These are phyloP conservation scores for Saprolegnia diclina DNA, from an alignment of 352 stramenopile species.

Conservation along the genomic window DNA sequence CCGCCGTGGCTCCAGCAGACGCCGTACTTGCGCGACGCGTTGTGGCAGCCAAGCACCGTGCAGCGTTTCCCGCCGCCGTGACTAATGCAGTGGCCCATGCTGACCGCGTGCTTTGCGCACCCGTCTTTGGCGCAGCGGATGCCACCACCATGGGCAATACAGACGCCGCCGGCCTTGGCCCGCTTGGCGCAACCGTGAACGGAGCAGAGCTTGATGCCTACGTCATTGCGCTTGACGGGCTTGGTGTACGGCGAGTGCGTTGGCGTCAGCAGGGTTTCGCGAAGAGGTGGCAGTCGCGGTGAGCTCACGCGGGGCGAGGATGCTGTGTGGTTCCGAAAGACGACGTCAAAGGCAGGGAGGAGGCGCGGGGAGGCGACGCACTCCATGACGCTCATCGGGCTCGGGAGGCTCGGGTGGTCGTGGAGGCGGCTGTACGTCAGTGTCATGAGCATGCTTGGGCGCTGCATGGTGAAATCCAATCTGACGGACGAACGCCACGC, in stretches of 20 bases:
- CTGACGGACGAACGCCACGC: too few relatives aligned
- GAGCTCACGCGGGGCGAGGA: too few relatives aligned
- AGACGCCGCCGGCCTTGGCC: slow-evolving; percentile 73
- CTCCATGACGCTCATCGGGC: background rate
- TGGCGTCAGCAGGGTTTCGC: too few relatives aligned
- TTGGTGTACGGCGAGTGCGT: background rate
- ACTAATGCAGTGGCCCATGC: slow-evolving; percentile 76
- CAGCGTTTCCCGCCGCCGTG: slow-evolving; percentile 78
- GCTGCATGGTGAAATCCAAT: background rate
- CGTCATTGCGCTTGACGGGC: background rate
- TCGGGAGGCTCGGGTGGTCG: background rate
- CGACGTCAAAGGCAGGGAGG: background rate
- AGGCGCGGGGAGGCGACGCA: background rate
- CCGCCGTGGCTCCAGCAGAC: slow-evolving; percentile 78
- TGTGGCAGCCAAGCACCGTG: slow-evolving; percentile 63
- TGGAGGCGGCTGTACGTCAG: background rate
- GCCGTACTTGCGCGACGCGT: slow-evolving; percentile 73
- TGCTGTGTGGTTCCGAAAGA: background rate
- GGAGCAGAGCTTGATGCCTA: slow-evolving; percentile 63
- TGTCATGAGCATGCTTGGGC: background rate
- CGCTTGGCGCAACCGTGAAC: slow-evolving; percentile 69
- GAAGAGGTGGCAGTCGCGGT: too few relatives aligned
- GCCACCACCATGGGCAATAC: slow-evolving; percentile 73
- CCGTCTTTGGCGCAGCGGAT: slow-evolving; percentile 61
- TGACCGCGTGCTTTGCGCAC: slow-evolving; percentile 78